These are phyloP conservation scores for barrel medic (Medicago truncatula) DNA, from an alignment of 306 rosid genomes.

Conservation along the genomic window DNA sequence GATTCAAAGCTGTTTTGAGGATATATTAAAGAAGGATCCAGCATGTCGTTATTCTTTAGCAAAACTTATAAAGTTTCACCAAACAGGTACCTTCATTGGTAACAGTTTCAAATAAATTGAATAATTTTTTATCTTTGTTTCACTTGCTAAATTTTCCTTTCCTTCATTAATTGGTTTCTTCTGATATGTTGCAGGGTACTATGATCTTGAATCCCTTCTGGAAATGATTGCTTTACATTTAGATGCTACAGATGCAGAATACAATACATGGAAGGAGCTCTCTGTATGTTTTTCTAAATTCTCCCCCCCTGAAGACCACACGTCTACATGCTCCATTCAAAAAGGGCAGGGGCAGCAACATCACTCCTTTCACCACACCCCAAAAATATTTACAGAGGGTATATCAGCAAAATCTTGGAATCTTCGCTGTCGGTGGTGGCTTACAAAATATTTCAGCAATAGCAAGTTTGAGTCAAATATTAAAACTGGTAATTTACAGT, in stretches of 20 bases:
- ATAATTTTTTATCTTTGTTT: constrained; percentile 1
- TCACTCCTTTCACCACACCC: constrained; percentile 48
- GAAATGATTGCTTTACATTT: constrained; percentile 83
- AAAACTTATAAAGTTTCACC: constrained; percentile 72
- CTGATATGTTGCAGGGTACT: constrained; percentile 63
- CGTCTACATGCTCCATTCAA: constrained; percentile 53
- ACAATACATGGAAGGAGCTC: constrained; percentile 65
- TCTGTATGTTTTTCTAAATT: constrained; percentile 69
- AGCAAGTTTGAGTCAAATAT: constrained; percentile 55
- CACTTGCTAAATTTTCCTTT: neutral
- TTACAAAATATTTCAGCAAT: constrained; percentile 61
- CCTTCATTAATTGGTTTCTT: constrained; percentile 32
- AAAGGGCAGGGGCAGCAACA: constrained; percentile 32
- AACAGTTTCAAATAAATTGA: constrained; percentile 23
- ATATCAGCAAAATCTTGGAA: constrained; percentile 66
- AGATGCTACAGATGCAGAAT: constrained; percentile 69
- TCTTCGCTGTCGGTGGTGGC: constrained; percentile 84
- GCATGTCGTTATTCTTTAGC: constrained; percentile 64
- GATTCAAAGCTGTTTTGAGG: constrained; percentile 60
- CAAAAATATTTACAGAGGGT: constrained; percentile 58
- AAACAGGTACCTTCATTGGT: constrained; percentile 60
- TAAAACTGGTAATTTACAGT: constrained; percentile 67
- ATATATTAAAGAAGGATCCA: constrained; percentile 77
- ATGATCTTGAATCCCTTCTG: constrained; percentile 60
- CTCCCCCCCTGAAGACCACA: constrained; percentile 56